Conservation (phyloP, 2,329 filamentous ascomycete species). For the Alternaria ventricosa region DNA sequence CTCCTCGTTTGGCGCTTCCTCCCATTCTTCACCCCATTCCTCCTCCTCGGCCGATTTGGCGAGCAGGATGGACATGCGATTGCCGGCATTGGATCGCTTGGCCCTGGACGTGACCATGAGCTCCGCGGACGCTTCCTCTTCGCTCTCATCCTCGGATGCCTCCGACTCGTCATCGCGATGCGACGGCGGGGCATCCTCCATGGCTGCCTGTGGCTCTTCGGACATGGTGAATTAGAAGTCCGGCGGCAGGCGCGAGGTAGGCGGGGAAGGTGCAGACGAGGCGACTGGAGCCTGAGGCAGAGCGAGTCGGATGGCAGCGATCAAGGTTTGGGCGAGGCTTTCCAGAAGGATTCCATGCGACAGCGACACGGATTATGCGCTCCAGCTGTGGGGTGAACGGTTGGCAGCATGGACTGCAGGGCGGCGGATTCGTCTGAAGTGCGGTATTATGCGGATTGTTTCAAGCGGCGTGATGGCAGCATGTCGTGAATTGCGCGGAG, state of each 20-base stretch:
- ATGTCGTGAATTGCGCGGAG: not conserved
- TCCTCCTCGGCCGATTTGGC: constrained; percentile 44
- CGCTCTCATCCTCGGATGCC: constrained; percentile 34
- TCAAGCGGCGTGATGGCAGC: constrained; percentile 24
- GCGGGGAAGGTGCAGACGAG: constrained; percentile 36
- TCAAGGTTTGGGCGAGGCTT: constrained; percentile 29
- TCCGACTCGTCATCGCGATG: constrained; percentile 21
- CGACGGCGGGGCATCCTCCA: constrained; percentile 15
- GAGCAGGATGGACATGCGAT: constrained; percentile 50
- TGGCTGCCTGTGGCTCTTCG: constrained; percentile 17
- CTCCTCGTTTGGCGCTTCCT: constrained; percentile 67
- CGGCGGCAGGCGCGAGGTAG: constrained; percentile 1
- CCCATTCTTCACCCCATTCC: constrained; percentile 62
- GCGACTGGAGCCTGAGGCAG: constrained; percentile 24
- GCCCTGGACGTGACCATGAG: constrained; percentile 49
- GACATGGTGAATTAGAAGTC: constrained; percentile 17
- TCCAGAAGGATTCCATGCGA: constrained; percentile 36
- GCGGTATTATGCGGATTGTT: constrained; percentile 31
- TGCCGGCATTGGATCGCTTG: constrained; percentile 50
- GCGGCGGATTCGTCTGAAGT: constrained; percentile 1
- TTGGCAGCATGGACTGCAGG: constrained; percentile 4
- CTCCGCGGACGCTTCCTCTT: constrained; percentile 37
- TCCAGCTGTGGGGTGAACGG: constrained; percentile 11
- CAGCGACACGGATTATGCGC: constrained; percentile 24
- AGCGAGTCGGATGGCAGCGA: constrained; percentile 23